Evolutionary conservation across 768 basidiomycete species (phyloP).

Genomic region (Peribolospora baueri): DNA sequence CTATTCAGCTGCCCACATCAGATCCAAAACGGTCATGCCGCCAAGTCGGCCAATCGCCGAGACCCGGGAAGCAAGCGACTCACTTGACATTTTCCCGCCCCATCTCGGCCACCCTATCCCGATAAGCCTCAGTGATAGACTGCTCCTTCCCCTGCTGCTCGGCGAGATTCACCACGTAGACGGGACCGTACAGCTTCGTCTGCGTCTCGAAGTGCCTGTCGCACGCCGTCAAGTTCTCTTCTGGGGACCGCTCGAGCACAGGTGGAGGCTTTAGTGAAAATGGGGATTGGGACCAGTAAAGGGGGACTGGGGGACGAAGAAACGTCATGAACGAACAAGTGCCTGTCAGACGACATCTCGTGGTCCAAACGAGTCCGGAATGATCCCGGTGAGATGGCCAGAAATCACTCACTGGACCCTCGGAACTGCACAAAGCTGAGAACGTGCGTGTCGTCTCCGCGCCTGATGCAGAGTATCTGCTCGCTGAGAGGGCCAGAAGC

Average conservation of each 20-base stretch:
- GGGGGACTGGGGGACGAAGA: neutral
- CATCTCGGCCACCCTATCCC: slow-evolving; percentile 37
- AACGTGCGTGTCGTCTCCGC: neutral
- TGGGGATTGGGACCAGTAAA: slow-evolving; percentile 11
- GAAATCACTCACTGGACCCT: slow-evolving; percentile 30
- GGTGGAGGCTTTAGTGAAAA: slow-evolving; percentile 14
- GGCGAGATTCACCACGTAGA: slow-evolving; percentile 68
- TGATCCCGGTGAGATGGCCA: slow-evolving; percentile 14
- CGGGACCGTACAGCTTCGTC: slow-evolving; percentile 7
- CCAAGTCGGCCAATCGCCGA: no score
- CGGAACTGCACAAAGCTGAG: slow-evolving; percentile 55
- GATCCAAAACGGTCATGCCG: no score
- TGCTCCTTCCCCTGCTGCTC: slow-evolving; percentile 78
- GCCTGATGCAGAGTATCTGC: slow-evolving; percentile 36
- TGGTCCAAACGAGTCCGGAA: slow-evolving; percentile 21
- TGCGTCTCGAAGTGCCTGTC: slow-evolving; percentile 11
- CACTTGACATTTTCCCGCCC: slow-evolving; percentile 18
- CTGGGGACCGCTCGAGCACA: slow-evolving; percentile 11
- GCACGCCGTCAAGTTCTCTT: slow-evolving; percentile 8
- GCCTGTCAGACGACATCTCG: neutral
- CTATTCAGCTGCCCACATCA: neutral
- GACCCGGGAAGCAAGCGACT: neutral
- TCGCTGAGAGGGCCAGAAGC: slow-evolving; percentile 27
- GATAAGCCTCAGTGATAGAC: slow-evolving; percentile 49
- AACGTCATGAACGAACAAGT: neutral